Evolutionary conservation across 139 green algal species (phyloP).

Genomic region (Penium margaritaceum): DNA sequence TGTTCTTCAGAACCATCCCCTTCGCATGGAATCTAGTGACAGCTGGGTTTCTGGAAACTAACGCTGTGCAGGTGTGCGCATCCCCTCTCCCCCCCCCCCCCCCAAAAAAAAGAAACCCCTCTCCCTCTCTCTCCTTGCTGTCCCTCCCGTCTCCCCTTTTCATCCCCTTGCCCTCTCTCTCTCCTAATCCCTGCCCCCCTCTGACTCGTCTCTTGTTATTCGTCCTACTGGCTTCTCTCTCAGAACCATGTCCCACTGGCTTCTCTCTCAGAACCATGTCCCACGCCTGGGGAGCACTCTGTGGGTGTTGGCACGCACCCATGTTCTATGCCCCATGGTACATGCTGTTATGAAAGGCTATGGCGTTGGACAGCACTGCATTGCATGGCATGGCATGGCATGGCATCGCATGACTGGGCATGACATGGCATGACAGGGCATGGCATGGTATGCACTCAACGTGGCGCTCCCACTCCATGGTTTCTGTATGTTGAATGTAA

Average conservation of each 20-base stretch:
- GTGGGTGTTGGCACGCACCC: no score
- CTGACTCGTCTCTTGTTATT: no score
- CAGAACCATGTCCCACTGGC: no score
- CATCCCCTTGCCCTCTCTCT: neutral
- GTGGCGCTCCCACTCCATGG: neutral
- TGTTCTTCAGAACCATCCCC: conserved; percentile 37
- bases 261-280: no score
- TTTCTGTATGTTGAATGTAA: neutral
- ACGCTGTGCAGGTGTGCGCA: conserved; percentile 6
- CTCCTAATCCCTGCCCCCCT: neutral
- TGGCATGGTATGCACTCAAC: neutral
- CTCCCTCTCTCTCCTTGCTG: neutral
- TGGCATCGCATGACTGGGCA: no score
- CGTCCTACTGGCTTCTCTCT: no score
- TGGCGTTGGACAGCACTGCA: no score
- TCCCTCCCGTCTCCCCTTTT: conserved; percentile 1
- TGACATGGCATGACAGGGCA: neutral
- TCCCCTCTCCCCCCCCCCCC: neutral
- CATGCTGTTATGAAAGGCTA: no score
- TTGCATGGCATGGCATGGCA: no score
- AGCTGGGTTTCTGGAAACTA: conserved; percentile 34
- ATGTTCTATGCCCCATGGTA: no score
- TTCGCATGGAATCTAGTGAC: conserved; percentile 42
- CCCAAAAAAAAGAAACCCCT: neutral
- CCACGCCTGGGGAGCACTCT: no score